A percentile compares a stretch with the other conserved stretches of the same genome.
phyloP scores from a whole-genome alignment of 768 basidiomycete species.

The Mycena floridula region DNA sequence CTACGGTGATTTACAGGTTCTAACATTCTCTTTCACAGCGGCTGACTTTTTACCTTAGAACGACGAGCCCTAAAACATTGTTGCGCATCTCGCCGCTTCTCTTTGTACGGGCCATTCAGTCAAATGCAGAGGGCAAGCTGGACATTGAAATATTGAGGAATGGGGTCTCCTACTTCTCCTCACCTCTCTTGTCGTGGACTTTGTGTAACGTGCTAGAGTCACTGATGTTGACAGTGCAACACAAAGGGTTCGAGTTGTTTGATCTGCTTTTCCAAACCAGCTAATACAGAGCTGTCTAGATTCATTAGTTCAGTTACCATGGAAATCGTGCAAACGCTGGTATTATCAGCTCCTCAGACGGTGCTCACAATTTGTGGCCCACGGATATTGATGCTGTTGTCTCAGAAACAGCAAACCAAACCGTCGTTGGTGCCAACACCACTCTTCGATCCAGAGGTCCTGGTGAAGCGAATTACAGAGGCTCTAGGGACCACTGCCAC shows the following conservation, averaged over 20 bases:
- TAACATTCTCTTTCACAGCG: not conserved
- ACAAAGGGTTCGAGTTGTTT: constrained; percentile 40
- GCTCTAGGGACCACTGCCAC: too few relatives aligned
- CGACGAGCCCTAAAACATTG: constrained; percentile 63
- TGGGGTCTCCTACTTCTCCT: constrained; percentile 73
- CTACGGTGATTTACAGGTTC: constrained; percentile 17
- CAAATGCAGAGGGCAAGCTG: constrained; percentile 44
- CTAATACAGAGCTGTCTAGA: constrained; percentile 1
- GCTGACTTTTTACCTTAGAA: constrained; percentile 30
- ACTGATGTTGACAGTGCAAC: constrained; percentile 54
- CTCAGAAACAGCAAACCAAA: constrained; percentile 31
- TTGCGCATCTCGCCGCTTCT: constrained; percentile 63
- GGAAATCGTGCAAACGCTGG: constrained; percentile 59
- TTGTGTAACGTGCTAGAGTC: constrained; percentile 66
- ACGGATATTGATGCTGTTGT: constrained; percentile 39
- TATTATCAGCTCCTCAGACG: constrained; percentile 59
- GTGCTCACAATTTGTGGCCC: constrained; percentile 62
- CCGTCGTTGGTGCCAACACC: too few relatives aligned
- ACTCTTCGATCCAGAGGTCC: too few relatives aligned
- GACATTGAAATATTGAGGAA: constrained; percentile 65
- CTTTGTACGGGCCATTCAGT: constrained; percentile 55
- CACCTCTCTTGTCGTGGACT: constrained; percentile 73
- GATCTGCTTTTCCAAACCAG: not conserved
- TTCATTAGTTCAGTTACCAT: constrained; percentile 42
- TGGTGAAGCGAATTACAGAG: too few relatives aligned